Evolutionary conservation across 805 yeast species (phyloP).

Genomic region (Candida mattraensis): DNA sequence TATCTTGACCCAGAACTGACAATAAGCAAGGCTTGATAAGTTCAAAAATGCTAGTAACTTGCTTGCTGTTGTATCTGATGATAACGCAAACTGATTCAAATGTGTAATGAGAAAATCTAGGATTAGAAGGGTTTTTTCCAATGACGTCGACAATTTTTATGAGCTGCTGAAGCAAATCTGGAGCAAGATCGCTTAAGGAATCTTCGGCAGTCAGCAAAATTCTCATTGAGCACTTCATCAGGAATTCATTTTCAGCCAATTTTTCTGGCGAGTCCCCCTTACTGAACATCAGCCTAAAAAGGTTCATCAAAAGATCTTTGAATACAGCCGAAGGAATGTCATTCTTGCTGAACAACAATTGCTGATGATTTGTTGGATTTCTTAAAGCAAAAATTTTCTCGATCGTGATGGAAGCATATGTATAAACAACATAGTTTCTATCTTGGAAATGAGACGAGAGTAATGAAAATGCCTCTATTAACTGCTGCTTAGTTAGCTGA

Average conservation of each 20-base stretch:
- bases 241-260: conserved; percentile 90
- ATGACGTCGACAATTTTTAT: conserved; percentile 68
- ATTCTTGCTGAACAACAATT: conserved; percentile 62
- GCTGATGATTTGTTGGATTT: conserved; percentile 51
- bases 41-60: conserved; percentile 43
- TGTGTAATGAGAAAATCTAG: conserved; percentile 84
- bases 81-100: conserved; percentile 86
- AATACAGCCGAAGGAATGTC: conserved; percentile 67
- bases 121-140: conserved; percentile 90
- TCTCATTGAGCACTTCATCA: conserved; percentile 87
- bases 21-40: conserved; percentile 67
- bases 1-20: conserved; percentile 71
- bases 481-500: conserved; percentile 84
- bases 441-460: conserved; percentile 68
- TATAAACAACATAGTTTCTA: conserved; percentile 76
- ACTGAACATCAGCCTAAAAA: conserved; percentile 65
- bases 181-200: conserved; percentile 45
- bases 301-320: conserved; percentile 58
- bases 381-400: conserved; percentile 85
- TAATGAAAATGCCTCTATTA: conserved; percentile 75
- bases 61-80: conserved; percentile 47
- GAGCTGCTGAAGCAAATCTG: conserved; percentile 60
- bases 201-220: conserved; percentile 73
- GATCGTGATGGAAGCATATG: conserved; percentile 90
- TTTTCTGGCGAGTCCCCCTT: conserved; percentile 76